Base-by-base conservation (phyloP, 805 yeast genomes). In the Barnettozyma siamensis region DNA sequence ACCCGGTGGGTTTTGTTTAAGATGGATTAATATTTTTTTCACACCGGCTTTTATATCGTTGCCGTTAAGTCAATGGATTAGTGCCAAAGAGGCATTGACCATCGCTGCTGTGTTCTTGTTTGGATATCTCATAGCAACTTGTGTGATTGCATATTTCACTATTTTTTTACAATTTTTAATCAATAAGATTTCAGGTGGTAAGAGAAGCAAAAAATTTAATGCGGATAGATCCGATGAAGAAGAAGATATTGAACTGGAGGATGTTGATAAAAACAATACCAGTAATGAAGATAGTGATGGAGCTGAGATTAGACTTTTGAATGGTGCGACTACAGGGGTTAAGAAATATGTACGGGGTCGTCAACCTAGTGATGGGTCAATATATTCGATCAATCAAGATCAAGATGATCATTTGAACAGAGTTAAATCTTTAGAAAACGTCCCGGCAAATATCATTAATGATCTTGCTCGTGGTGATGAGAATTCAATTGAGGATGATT, bases 21-120 rank as follows among this genome's bases (percentile, higher is more conserved):
- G 82, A 41, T 84, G 93, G 91, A 85, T 85, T 62, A 83, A 81
- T 56, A 72, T 82, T 6, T 83, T 80, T 55, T 85, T 84, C 66
- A 78, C 86, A 1, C 91, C 93, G 1, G 79, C 88, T 0, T 84
- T 85, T 54, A 76, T 84, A 29, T 73, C 80, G 0, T 67, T 84
- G 27, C 91, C 91, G 0, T 66, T 83, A 40, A 73, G 86, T 11
- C 72, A 74, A n/a, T 73, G 73, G 45, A 79, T 85, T 36, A 66
- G 80, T 15, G 80, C 79, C 33, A 73, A 70, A 18, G 91, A 84
- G 50, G 85, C 86, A 10, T 66, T 81, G 50, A 79, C 79, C 38
- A 84, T 84, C 29, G 86, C 84, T 1, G 91, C 80, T 0, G 84
- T 83, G 7, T 85, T 83, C 50, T 67, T 80, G 7, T 47, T 83